These are phyloP conservation scores for Papiliotrema terrestris DNA, from an alignment of 1,284 basidiomycete species.

Conservation along the genomic window DNA sequence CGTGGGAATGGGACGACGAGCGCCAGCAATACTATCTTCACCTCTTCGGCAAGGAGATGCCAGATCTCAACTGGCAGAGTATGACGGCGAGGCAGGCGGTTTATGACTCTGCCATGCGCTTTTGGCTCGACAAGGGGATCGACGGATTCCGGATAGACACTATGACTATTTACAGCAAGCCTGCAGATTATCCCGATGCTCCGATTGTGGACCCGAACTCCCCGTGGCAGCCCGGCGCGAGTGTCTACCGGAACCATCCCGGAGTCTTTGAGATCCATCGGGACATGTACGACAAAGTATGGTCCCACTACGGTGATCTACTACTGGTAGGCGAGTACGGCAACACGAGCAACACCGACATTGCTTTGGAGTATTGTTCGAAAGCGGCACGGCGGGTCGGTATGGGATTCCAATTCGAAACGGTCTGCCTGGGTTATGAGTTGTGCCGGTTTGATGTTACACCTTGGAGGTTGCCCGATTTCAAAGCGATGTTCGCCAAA, in stretches of 20 bases:
- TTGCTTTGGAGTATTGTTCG: too few species aligned
- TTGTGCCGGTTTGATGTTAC: too few species aligned
- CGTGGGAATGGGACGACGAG: constrained; percentile 52
- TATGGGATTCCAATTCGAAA: too few species aligned
- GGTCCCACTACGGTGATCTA: constrained; percentile 2
- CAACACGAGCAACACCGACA: too few species aligned
- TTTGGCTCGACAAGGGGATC: constrained; percentile 50
- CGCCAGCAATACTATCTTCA: constrained; percentile 39
- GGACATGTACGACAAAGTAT: constrained; percentile 58
- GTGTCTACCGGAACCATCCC: constrained; percentile 55
- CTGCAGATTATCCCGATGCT: too few species aligned
- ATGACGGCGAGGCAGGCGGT: constrained; percentile 31
- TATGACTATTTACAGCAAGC: constrained; percentile 35
- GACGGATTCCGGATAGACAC: constrained; percentile 46
- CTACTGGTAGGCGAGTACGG: constrained; percentile 3
- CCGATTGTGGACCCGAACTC: too few species aligned
- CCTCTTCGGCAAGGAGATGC: constrained; percentile 47
- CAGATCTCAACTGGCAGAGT: constrained; percentile 41
- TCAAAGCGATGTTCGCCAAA: constrained; percentile 7
- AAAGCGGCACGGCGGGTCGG: too few species aligned
- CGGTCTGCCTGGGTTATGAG: too few species aligned
- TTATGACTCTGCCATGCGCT: constrained; percentile 40
- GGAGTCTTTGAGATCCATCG: constrained; percentile 57
- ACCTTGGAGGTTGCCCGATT: constrained; percentile 11
- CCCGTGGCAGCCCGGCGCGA: constrained; percentile 60